Base-by-base conservation (phyloP, 345 rosid genomes). In the Populus simonii region DNA sequence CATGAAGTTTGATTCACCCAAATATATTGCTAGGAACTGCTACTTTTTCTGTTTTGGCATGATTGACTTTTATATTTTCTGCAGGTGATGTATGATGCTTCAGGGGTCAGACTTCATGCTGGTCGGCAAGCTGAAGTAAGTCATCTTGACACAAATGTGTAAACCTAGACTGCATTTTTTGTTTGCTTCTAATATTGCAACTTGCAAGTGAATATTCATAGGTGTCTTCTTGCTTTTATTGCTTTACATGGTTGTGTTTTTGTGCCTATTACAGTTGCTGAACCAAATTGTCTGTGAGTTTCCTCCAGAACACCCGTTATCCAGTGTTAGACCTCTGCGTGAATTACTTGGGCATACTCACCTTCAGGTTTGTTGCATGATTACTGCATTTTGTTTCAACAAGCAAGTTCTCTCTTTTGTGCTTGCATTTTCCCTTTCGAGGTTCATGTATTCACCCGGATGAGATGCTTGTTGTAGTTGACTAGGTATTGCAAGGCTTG, bases 341-440 rank as follows among this genome's bases (percentile, higher is more conserved):
- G 99, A 95, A 84, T 84, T 93, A 72, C 98, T 95, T 74, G 99
- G 99, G 71, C 99, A 93, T 84, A 95, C 98, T 70, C 99, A 98
- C 35, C 82, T 93, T 72, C 98, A 95, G 98, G 98, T 93, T 75
- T 71, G 81, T 80, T 72, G 33, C 79, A 75, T 62, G 68, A 69
- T 7, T 29, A 23, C 74, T 72, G 39, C 68, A 68, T 74, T 45
- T 8, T 71, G 20, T 31, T 72, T 69, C 29, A 25, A 11, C 39
- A 25, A 53, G 62, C 27, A 66, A 20, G 38, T 80, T 15, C 53
- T 71, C 5, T 63, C n/a, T 9, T 29, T 38, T 33, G 9, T 38
- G 66, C 43, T 45, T 49, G 33, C 35, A 8, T 12, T 67, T 39
- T 49, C 76, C 47, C 20, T 8, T 15, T 71, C 17, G 17, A 23